Percentiles rank a stretch among this genome's conserved stretches.
Conservation (phyloP, 2,329 filamentous ascomycete genomes). For the Tolypocladium ovalisporum region DNA sequence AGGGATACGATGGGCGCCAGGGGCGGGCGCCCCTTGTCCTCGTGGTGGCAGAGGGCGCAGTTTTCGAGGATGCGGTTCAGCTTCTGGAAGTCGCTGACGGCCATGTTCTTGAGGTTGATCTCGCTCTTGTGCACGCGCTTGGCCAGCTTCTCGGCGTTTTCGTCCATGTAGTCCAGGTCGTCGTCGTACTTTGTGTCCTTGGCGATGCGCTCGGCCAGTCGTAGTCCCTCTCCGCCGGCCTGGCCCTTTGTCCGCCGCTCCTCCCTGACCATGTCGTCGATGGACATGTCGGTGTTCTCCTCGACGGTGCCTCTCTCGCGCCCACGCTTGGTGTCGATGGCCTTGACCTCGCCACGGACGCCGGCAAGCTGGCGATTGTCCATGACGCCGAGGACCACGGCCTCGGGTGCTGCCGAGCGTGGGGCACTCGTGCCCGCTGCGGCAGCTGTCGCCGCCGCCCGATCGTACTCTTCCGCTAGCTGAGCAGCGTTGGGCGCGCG, state of each 20-base stretch:
- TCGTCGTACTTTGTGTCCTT: constrained; percentile 87
- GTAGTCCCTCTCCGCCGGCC: constrained; percentile 66
- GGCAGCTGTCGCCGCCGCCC: constrained; percentile 58
- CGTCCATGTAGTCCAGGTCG: constrained; percentile 93
- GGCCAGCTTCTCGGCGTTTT: constrained; percentile 85
- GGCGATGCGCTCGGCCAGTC: constrained; percentile 84
- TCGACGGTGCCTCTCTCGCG: constrained; percentile 74
- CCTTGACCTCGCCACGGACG: constrained; percentile 59
- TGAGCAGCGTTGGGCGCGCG: constrained; percentile 63
- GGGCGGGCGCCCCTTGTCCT: constrained; percentile 64
- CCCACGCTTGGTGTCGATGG: constrained; percentile 69
- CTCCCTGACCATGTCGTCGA: constrained; percentile 95
- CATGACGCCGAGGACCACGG: constrained; percentile 73
- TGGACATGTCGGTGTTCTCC: constrained; percentile 89
- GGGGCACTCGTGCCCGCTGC: constrained; percentile 39
- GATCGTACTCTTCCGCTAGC: constrained; percentile 76
- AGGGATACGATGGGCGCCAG: constrained; percentile 78
- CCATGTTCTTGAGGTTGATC: constrained; percentile 74
- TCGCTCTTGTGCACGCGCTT: constrained; percentile 81
- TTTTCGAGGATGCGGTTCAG: constrained; percentile 76
- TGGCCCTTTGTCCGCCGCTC: constrained; percentile 76
- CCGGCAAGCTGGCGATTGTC: constrained; percentile 84
- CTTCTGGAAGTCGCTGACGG: constrained; percentile 81
- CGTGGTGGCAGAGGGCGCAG: constrained; percentile 87
- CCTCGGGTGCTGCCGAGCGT: constrained; percentile 47